Base-by-base conservation (phyloP, 2,329 filamentous ascomycete genomes). In the Fusarium guadeloupense region DNA sequence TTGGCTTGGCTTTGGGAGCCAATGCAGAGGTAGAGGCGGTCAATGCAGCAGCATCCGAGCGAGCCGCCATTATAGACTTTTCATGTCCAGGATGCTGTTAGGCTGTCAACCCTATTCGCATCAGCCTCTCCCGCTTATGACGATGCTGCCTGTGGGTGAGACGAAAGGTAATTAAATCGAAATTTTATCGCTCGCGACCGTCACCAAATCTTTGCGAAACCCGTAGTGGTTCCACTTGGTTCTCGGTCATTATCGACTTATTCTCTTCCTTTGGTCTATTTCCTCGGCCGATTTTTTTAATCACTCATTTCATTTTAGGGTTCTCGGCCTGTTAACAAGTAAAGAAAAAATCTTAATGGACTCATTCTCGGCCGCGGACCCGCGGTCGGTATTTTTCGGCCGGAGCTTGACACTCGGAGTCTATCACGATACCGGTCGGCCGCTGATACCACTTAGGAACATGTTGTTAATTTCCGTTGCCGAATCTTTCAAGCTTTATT, bases 321-420 rank as follows among this genome's bases (percentile, higher is more conserved):
- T 31, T 31, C 37, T 34, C 45, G 31, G 19, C 21, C 16, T 21
- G 25, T 12, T 13, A n/a, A 43, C 19, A 14, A 4, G 28, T 31
- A 41, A 33, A 9, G 23, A 41, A 21, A 25, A 38, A 38, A 43
- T 44, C 17, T 33, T 17, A 20, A 19, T 35, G 31, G 42, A 31
- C 26, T 34, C 31, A n/a, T 44, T 53, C 17, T 42, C 37, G 40
- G 46, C 21, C 40, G 33, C 45, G 56, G 62, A 59, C 44, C 59
- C 55, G 55, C 54, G 49, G 53, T 63, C 59, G 67, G 67, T 59
- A 65, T 42, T 67, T 68, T 55, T 63, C 60, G 62, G 67, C 67
- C 63, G 62, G 57, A 50, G 66, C 52, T 65, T 39, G n/a, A n/a
- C 43, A 45, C 23, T 49, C 54, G 42, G 59, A 19, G 44, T 51